These are phyloP conservation scores for Macrolepiota albuminosa DNA, from an alignment of 768 basidiomycete genomes.

Conservation along the genomic window DNA sequence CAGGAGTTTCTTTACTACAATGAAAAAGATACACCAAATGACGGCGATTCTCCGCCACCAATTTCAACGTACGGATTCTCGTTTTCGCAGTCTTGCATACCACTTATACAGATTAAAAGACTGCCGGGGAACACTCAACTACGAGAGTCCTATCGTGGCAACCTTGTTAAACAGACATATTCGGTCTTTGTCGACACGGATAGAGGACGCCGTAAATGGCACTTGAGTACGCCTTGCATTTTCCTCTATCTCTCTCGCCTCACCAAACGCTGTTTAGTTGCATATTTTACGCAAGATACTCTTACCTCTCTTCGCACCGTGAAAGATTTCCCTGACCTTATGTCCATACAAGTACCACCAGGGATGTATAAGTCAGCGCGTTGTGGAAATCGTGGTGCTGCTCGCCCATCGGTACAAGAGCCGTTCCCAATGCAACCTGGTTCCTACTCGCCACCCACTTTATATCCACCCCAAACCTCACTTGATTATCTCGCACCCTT, in stretches of 20 bases:
- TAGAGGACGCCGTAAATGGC: constrained; percentile 73
- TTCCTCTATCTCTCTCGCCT: neutral
- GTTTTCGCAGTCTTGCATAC: neutral
- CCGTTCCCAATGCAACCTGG: neutral
- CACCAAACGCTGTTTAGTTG: constrained; percentile 40
- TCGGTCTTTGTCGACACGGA: constrained; percentile 69
- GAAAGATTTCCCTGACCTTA: constrained; percentile 53
- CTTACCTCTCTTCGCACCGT: constrained; percentile 53
- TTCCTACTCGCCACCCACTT: neutral
- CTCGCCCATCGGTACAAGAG: constrained; percentile 9
- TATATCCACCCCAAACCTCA: neutral
- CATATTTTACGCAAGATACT: constrained; percentile 69
- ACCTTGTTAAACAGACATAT: constrained; percentile 76
- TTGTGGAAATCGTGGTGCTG: constrained; percentile 29
- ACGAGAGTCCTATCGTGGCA: constrained; percentile 32
- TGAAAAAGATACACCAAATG: constrained; percentile 52
- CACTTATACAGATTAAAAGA: constrained; percentile 8
- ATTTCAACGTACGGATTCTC: constrained; percentile 40
- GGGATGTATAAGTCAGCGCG: constrained; percentile 67
- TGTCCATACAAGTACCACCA: constrained; percentile 47
- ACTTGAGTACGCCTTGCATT: constrained; percentile 52
- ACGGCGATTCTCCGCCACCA: constrained; percentile 30
- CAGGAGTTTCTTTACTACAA: constrained; percentile 79
- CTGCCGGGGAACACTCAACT: constrained; percentile 18
- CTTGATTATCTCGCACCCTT: constrained; percentile 51